phyloP scores from a whole-genome alignment of 2,329 filamentous ascomycete species.

The Fusarium floridanum region DNA sequence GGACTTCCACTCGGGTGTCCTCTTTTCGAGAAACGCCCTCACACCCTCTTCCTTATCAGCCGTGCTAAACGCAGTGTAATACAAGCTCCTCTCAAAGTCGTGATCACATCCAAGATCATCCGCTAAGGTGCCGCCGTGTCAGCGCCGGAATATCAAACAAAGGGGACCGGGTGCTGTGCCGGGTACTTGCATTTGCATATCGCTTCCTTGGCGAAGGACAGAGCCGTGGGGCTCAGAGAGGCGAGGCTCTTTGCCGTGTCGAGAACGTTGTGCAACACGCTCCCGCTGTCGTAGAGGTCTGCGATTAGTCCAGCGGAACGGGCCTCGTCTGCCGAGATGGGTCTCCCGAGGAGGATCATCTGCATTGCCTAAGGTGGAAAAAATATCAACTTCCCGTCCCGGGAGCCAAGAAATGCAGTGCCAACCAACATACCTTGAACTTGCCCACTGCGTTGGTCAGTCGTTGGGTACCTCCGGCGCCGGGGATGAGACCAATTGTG shows the following conservation, averaged over 20 bases:
- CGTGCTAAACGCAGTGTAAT: conserved; percentile 54
- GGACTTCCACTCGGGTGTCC: conserved; percentile 34
- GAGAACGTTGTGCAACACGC: conserved; percentile 45
- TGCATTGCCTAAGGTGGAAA: conserved; percentile 47
- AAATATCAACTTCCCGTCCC: not conserved
- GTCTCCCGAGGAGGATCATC: conserved; percentile 48
- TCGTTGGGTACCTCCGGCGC: conserved; percentile 57
- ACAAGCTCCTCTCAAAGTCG: conserved; percentile 52
- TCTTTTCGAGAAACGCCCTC: conserved; percentile 49
- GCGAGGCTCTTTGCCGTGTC: conserved; percentile 44
- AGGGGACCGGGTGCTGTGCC: not conserved
- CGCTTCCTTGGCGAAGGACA: conserved; percentile 48
- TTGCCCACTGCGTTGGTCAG: conserved; percentile 57
- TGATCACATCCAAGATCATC: conserved; percentile 46
- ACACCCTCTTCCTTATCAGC: conserved; percentile 49
- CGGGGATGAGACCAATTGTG: conserved; percentile 56
- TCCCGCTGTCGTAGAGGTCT: conserved; percentile 45
- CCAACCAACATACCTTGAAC: conserved; percentile 49
- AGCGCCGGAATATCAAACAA: not conserved
- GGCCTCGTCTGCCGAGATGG: conserved; percentile 46
- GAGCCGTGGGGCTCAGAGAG: conserved; percentile 40
- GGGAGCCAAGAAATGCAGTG: not conserved
- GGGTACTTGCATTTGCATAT: conserved; percentile 44
- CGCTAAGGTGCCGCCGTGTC: conserved; percentile 25
- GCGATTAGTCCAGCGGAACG: conserved; percentile 44